These are phyloP conservation scores for Vaccinium darrowii DNA, from an alignment of 148 eudicot genomes.

Conservation along the genomic window DNA sequence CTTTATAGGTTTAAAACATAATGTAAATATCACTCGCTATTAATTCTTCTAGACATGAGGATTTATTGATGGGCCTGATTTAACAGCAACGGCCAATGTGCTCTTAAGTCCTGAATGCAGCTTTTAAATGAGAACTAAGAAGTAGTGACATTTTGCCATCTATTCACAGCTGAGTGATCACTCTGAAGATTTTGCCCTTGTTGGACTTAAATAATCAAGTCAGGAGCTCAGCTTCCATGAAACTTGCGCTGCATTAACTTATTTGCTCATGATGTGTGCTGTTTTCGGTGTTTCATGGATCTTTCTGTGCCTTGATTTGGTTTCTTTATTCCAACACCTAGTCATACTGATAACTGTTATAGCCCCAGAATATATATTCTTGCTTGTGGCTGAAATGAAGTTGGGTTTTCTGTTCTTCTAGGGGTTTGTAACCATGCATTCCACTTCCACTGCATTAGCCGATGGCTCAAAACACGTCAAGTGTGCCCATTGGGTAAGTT, in stretches of 20 bases:
- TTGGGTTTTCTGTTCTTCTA: conserved; percentile 12
- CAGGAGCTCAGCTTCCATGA: background rate
- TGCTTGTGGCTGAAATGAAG: conserved; percentile 9
- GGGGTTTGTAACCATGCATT: conserved; percentile 84
- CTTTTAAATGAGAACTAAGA: background rate
- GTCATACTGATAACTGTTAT: background rate
- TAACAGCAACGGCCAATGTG: background rate
- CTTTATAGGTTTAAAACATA: background rate
- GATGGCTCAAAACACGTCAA: conserved; percentile 95
- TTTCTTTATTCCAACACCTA: background rate
- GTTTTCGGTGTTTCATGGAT: background rate
- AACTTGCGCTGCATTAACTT: background rate
- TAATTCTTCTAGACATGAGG: background rate
- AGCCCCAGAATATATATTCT: background rate
- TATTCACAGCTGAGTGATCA: background rate
- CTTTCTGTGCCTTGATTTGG: background rate
- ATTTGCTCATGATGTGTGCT: background rate
- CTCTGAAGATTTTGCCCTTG: conserved; percentile 6
- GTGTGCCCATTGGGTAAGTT: conserved; percentile 77
- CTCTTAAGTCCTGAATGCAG: background rate
- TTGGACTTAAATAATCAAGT: background rate
- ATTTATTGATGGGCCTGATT: background rate
- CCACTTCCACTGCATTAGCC: conserved; percentile 91
- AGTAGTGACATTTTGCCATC: background rate
- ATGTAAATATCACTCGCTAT: background rate